phyloP scores from a whole-genome alignment of 208 protist species.

The Trypanosoma rangeli region DNA sequence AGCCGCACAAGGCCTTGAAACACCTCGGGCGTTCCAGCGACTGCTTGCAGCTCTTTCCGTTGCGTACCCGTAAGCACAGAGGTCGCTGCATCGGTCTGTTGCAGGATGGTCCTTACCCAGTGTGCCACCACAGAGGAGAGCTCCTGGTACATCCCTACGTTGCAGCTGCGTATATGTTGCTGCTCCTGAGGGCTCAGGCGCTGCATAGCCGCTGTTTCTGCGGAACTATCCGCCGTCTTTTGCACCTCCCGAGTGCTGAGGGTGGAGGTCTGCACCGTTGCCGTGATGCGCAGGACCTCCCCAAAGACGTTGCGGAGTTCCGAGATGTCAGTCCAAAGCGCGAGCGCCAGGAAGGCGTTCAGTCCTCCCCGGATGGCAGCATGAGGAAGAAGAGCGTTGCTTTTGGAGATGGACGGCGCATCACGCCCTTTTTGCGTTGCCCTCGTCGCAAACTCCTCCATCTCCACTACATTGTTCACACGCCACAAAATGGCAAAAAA shows the following conservation, averaged over 20 bases:
- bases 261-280: constrained; percentile 39
- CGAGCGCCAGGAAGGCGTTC: constrained; percentile 75
- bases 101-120: constrained; percentile 56
- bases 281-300: constrained; percentile 55
- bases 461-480: constrained; percentile 60
- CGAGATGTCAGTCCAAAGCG: constrained; percentile 31
- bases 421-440: constrained; percentile 27
- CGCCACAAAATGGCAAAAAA: constrained; percentile 82
- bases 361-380: constrained; percentile 71
- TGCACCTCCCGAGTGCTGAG: constrained; percentile 24
- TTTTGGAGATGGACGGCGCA: constrained; percentile 29
- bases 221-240: constrained; percentile 20
- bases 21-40: constrained; percentile 49
- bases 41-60: constrained; percentile 35
- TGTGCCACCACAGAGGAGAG: constrained; percentile 62
- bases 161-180: constrained; percentile 80
- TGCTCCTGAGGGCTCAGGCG: constrained; percentile 77
- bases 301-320: constrained; percentile 43
- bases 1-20: constrained; percentile 70
- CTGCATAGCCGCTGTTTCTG: constrained; percentile 36
- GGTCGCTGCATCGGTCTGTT: constrained; percentile 18
- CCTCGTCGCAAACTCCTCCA: constrained; percentile 49
- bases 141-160: constrained; percentile 86
- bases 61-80: constrained; percentile 18
- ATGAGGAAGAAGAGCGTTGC: constrained; percentile 65